Base-by-base conservation (phyloP, 768 basidiomycete species). In the Russula sp. region DNA sequence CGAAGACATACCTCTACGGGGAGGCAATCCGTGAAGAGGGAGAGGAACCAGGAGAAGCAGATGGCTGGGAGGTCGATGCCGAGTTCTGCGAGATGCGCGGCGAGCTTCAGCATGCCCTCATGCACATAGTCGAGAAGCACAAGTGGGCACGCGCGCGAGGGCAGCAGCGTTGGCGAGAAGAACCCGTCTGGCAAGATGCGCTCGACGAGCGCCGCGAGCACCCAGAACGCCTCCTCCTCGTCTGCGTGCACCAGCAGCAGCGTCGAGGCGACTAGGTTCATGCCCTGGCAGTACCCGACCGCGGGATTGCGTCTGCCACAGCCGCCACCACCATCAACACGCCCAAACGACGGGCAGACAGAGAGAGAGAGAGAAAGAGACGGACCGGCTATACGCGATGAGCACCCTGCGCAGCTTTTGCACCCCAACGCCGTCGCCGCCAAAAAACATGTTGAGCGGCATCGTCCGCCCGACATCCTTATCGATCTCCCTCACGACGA, bases 181-280 rank as follows among this genome's bases (percentile, higher is more conserved):
- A 97, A 99, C 56, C 95, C 88, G 59, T 88, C 83, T 0, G 97
- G 97, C 0, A 98, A 80, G 43, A 95, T 84, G 10, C 84, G 83
- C 71, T 96, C 93, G 46, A 98, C 84, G 66, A 98, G 88, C 13
- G 90, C 91, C 0, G 85, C 77, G 11, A 98, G 86, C 36, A 89
- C 88, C 95, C 95, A 98, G 70, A 97, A 98, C 0, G 96, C 96
- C 63, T 96, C 93, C 75, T 98, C 95, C 73, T 99, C 96, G 65
- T 96, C 88, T 0, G 93, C 91, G 65, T 96, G 87, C 0, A 93
- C 92, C 1, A 99, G 81, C 0, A 99, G 80, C 2, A 99, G 79
- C 0, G 96, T 98, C 3, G 97, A 98, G 0, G 95, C 91, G 65
- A 99, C 85, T 60, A 98, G 84, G 72, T 97, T 94, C 90, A 95